Evolutionary conservation across 2,329 filamentous ascomycete species (phyloP).

Genomic region (Phaeosphaeria sp.): DNA sequence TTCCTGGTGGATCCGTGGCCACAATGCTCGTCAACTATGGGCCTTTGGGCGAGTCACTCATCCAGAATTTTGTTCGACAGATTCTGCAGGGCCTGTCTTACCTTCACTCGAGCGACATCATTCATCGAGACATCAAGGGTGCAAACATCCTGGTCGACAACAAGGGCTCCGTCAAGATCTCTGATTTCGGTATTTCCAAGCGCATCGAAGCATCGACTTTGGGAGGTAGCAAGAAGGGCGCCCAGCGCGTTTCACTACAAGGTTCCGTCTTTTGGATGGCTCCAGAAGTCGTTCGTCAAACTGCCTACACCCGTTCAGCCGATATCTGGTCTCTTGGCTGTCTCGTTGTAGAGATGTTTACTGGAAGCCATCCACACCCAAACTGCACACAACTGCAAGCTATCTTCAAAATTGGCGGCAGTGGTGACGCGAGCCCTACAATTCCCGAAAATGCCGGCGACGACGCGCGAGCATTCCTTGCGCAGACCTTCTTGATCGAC

Average conservation of each 20-base stretch:
- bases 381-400: conserved; percentile 97
- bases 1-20: conserved; percentile 94
- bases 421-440: conserved; percentile 82
- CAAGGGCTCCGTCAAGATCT: conserved; percentile 98
- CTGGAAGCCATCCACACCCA: conserved; percentile 92
- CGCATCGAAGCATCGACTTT: conserved; percentile 92
- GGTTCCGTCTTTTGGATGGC: conserved; percentile 99
- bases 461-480: conserved; percentile 83
- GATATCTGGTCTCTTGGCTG: conserved; percentile 99
- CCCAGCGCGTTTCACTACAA: conserved; percentile 75
- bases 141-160: conserved; percentile 99
- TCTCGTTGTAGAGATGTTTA: conserved; percentile 99
- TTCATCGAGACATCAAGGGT: conserved; percentile 98
- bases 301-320: conserved; percentile 95
- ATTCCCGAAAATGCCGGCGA: conserved; percentile 85
- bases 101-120: conserved; percentile 92
- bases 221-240: conserved; percentile 39
- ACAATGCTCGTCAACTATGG: conserved; percentile 99
- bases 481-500: conserved; percentile 93
- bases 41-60: conserved; percentile 88
- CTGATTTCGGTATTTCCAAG: conserved; percentile 98
- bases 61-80: conserved; percentile 95
- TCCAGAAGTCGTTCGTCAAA: conserved; percentile 97
- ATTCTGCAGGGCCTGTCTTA: conserved; percentile 93
- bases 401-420: conserved; percentile 94